These are phyloP conservation scores for Multifurca ochricompacta DNA, from an alignment of 768 basidiomycete species.

Conservation along the genomic window DNA sequence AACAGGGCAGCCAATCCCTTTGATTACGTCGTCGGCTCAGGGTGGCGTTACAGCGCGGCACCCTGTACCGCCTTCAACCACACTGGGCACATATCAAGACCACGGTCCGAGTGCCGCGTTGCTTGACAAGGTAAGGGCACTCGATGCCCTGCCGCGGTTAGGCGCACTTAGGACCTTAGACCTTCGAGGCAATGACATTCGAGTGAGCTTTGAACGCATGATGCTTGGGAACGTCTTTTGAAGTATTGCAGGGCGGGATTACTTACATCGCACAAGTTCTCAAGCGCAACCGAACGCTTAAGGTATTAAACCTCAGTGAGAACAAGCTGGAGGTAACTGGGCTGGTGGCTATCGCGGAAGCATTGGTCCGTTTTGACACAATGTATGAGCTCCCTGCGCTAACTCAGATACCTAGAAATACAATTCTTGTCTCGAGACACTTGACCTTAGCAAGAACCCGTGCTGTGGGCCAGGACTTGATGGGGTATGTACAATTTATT, in stretches of 20 bases:
- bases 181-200: constrained; percentile 85
- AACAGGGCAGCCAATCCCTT: constrained; percentile 46
- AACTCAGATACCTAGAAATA: constrained; percentile 61
- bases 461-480: constrained; percentile 86
- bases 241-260: constrained; percentile 51
- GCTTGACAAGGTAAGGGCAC: constrained; percentile 80
- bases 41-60: constrained; percentile 46
- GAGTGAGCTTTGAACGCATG: constrained; percentile 42
- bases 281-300: constrained; percentile 91
- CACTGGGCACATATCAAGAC: constrained; percentile 20
- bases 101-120: constrained; percentile 66
- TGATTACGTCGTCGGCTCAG: constrained; percentile 53
- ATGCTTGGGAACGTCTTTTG: neutral
- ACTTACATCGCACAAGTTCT: constrained; percentile 90
- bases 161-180: constrained; percentile 87
- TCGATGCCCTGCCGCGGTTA: constrained; percentile 78
- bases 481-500: constrained; percentile 51
- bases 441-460: constrained; percentile 89
- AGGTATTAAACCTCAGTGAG: constrained; percentile 89
- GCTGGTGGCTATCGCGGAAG: constrained; percentile 77
- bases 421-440: constrained; percentile 86
- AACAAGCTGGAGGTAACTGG: constrained; percentile 86
- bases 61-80: constrained; percentile 23
- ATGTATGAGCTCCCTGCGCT: neutral
- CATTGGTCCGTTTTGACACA: constrained; percentile 52